A percentile compares a stretch with the other conserved stretches of the same genome.
phyloP scores from a whole-genome alignment of 257 asterid species.

The Solanum bulbocastanum region DNA sequence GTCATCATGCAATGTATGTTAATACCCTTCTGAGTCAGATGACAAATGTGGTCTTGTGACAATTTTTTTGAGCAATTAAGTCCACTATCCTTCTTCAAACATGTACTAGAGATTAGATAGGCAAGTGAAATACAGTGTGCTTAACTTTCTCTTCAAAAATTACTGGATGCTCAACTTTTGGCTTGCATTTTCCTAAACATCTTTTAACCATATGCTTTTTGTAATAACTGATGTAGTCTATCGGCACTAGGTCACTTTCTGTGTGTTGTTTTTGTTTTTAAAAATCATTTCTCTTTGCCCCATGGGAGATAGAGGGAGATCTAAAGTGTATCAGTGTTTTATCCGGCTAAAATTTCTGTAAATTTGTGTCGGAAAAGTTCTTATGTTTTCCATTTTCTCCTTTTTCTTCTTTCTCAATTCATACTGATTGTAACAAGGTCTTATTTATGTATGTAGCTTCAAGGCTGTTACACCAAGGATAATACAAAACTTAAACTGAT shows the following conservation, averaged over 20 bases:
- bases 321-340: background rate
- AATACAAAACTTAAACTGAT: background rate
- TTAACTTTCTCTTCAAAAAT: background rate
- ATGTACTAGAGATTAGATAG: background rate
- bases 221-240: background rate
- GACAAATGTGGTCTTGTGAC: background rate
- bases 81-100: background rate
- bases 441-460: background rate
- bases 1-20: background rate
- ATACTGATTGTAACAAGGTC: background rate
- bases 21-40: background rate
- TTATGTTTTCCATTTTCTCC: background rate
- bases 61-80: background rate
- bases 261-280: background rate
- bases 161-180: background rate
- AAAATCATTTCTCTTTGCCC: too few species aligned
- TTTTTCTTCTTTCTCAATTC: background rate
- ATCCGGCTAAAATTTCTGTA: background rate
- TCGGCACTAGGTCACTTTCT: background rate
- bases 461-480: background rate
- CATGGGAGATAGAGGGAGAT: background rate
- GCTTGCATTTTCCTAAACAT: background rate
- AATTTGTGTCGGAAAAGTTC: background rate
- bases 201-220: background rate
- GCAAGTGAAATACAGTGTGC: background rate